These are phyloP conservation scores for Penicillium coffeae DNA, from an alignment of 495 filamentous ascomycete species.

Conservation along the genomic window DNA sequence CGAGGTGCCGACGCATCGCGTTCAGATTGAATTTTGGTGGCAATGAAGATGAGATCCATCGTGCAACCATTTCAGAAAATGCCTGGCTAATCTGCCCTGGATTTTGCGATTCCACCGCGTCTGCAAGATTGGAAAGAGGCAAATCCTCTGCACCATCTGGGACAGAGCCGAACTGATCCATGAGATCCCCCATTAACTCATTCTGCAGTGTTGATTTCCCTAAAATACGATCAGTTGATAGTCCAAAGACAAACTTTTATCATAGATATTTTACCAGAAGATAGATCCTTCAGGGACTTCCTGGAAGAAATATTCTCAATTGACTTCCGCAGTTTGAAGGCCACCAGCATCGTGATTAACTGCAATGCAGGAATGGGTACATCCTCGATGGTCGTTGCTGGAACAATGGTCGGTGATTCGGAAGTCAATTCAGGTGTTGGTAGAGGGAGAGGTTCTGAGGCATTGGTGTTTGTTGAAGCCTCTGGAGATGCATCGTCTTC, in stretches of 20 bases:
- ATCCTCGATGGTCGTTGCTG: conserved; percentile 85
- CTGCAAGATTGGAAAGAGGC: conserved; percentile 90
- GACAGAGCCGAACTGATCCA: conserved; percentile 98
- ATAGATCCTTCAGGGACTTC: conserved; percentile 99
- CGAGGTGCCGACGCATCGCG: conserved; percentile 84
- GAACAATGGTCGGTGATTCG: conserved; percentile 69
- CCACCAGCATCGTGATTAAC: conserved; percentile 82
- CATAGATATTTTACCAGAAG: conserved; percentile 68
- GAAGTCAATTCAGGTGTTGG: conserved; percentile 58
- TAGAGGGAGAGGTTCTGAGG: conserved; percentile 35
- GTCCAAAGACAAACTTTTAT: background rate
- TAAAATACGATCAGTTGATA: conserved; percentile 23
- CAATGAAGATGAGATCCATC: conserved; percentile 97
- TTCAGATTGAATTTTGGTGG: conserved; percentile 99
- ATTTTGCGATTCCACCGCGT: conserved; percentile 94
- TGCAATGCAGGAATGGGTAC: conserved; percentile 82
- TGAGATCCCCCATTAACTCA: conserved; percentile 90
- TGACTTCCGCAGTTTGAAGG: conserved; percentile 97
- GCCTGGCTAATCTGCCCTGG: conserved; percentile 98
- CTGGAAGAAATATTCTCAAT: conserved; percentile 82
- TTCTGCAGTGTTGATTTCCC: conserved; percentile 96
- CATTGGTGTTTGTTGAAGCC: conserved; percentile 26
- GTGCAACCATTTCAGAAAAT: conserved; percentile 85
- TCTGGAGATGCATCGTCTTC: conserved; percentile 46
- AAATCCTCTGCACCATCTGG: conserved; percentile 98